These are phyloP conservation scores for Microascus cirrosus DNA, from an alignment of 2,329 filamentous ascomycete species.

Conservation along the genomic window DNA sequence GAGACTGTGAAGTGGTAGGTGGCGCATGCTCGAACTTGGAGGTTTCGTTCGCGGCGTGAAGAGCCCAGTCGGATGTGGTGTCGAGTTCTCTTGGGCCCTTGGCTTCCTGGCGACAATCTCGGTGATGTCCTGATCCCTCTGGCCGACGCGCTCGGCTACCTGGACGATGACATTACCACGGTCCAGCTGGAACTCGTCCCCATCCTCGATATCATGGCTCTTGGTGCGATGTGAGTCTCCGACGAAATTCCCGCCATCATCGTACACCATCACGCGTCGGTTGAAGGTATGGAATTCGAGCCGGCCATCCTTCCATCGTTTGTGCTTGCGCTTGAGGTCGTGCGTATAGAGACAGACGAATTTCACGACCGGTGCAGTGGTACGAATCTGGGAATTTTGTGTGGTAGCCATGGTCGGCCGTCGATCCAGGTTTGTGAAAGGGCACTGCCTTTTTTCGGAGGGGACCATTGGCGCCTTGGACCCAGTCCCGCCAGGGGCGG, in stretches of 20 bases:
- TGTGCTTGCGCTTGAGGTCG: constrained; percentile 76
- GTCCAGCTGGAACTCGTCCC: constrained; percentile 73
- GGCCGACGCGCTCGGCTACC: constrained; percentile 64
- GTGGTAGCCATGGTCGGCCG: neutral
- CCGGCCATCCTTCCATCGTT: constrained; percentile 87
- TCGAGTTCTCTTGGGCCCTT: constrained; percentile 9
- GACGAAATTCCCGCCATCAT: constrained; percentile 67
- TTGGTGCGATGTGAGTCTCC: constrained; percentile 77
- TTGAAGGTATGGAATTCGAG: constrained; percentile 88
- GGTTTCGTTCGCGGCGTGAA: neutral
- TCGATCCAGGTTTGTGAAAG: neutral
- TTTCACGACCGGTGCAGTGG: constrained; percentile 66
- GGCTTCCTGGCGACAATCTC: constrained; percentile 57
- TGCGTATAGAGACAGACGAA: constrained; percentile 80
- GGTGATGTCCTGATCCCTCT: constrained; percentile 65
- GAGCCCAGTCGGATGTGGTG: constrained; percentile 3
- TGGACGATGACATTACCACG: constrained; percentile 66
- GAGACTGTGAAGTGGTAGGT: constrained; percentile 38
- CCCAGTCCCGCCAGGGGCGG: neutral
- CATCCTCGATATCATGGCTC: constrained; percentile 58
- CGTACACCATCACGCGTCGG: constrained; percentile 81
- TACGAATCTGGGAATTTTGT: constrained; percentile 23
- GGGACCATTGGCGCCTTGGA: neutral
- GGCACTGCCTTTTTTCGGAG: neutral
- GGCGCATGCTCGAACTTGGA: constrained; percentile 20